These are phyloP conservation scores for Grammothele lineata DNA, from an alignment of 768 basidiomycete species.

Conservation along the genomic window DNA sequence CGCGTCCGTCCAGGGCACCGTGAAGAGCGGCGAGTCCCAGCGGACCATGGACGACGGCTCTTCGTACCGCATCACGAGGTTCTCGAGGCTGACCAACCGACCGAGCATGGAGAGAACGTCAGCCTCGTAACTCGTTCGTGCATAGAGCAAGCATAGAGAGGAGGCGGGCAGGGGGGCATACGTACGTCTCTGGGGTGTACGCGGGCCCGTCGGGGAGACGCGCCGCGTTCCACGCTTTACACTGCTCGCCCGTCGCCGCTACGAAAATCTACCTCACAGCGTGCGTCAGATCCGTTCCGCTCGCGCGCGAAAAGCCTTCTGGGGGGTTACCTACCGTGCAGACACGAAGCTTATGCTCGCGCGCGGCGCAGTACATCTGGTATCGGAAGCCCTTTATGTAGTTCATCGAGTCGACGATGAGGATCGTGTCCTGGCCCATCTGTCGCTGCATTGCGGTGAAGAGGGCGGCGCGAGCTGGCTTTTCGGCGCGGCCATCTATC, in stretches of 20 bases:
- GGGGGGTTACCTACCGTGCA: conserved; percentile 65
- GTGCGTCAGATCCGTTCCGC: not conserved
- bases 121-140: not conserved
- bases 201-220: conserved; percentile 38
- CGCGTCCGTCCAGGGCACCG: conserved; percentile 71
- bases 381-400: conserved; percentile 99
- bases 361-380: conserved; percentile 94
- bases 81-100: conserved; percentile 85
- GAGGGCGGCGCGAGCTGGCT: conserved; percentile 78
- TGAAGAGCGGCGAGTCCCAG: conserved; percentile 96
- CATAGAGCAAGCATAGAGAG: too few relatives aligned
- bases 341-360: conserved; percentile 79
- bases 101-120: conserved; percentile 8
- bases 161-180: too few relatives aligned
- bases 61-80: conserved; percentile 85
- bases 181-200: conserved; percentile 73
- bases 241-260: conserved; percentile 69
- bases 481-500: conserved; percentile 77
- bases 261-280: conserved; percentile 59
- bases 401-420: conserved; percentile 89
- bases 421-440: conserved; percentile 66
- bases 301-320: not conserved
- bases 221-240: conserved; percentile 67
- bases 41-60: conserved; percentile 98
- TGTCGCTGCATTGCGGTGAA: conserved; percentile 80